Percentiles rank a stretch among this genome's conserved stretches.
phyloP scores from a whole-genome alignment of 2,329 filamentous ascomycete species.

The Trichocomaceae sp. region DNA sequence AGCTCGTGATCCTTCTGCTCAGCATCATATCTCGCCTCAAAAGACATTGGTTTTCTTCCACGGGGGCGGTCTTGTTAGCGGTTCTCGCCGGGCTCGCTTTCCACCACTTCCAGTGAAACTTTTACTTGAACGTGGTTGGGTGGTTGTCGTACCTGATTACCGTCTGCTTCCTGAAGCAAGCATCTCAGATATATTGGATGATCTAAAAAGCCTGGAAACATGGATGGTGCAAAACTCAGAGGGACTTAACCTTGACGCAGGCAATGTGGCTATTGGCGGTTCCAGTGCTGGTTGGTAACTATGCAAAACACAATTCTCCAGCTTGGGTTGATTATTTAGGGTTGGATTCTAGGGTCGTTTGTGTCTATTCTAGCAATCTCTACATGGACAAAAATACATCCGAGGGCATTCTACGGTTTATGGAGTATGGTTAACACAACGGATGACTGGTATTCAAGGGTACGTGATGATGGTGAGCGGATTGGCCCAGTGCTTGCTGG shows the following conservation, averaged over 20 bases:
- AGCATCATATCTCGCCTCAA: not conserved
- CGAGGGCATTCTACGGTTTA: not conserved
- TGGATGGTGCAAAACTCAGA: not conserved
- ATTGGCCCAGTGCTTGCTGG: not conserved
- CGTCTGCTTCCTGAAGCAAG: not conserved
- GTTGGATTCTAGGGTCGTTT: not conserved
- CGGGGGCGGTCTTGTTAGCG: not conserved
- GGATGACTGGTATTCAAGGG: not conserved
- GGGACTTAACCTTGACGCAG: not conserved
- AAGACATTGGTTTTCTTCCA: conserved; percentile 1
- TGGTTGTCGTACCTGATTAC: not conserved
- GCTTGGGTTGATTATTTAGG: not conserved
- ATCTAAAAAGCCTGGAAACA: not conserved
- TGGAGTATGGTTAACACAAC: not conserved
- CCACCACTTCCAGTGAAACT: not conserved
- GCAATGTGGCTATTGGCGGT: not conserved
- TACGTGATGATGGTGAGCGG: not conserved
- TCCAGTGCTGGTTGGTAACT: not conserved
- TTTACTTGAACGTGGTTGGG: not conserved
- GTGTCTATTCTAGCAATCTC: not conserved
- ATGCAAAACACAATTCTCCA: not conserved
- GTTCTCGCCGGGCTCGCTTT: not conserved
- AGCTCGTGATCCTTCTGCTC: not conserved
- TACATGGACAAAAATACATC: not conserved
- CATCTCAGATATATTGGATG: not conserved